A percentile compares a stretch with the other conserved stretches of the same genome.
phyloP scores from a whole-genome alignment of 202 grass and related monocot genomes.

The Dendrocalamus latiflorus region DNA sequence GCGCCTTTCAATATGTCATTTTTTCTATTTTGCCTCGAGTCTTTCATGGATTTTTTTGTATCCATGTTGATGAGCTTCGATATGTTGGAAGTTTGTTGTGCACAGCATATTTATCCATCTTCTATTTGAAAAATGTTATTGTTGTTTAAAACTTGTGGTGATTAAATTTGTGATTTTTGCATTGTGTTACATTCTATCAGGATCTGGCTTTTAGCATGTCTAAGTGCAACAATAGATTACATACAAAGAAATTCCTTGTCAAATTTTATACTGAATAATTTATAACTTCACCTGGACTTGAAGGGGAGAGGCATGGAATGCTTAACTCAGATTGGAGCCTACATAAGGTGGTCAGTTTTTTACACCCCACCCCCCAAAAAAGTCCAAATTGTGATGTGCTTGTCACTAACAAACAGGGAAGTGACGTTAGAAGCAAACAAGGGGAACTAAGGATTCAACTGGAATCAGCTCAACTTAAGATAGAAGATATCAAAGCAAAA shows the following conservation, averaged over 20 bases:
- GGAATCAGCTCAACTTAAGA: constrained; percentile 40
- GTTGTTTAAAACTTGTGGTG: neutral
- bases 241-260: neutral
- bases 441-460: constrained; percentile 24
- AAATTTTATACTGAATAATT: constrained; percentile 15
- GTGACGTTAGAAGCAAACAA: constrained; percentile 33
- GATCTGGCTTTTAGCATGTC: neutral
- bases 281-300: neutral
- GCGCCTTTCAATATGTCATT: neutral
- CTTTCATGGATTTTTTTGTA: neutral
- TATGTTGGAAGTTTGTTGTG: neutral
- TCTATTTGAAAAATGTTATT: constrained; percentile 5
- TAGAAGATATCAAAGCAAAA: constrained; percentile 57
- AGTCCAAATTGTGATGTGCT: neutral
- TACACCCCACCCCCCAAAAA: neutral
- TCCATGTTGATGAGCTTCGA: neutral
- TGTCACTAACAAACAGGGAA: constrained; percentile 32
- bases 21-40: neutral
- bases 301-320: constrained; percentile 29
- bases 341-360: constrained; percentile 26
- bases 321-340: constrained; percentile 9
- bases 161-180: neutral
- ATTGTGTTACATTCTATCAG: neutral
- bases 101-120: neutral
- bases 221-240: neutral